A percentile compares a stretch with the other conserved stretches of the same genome.
Evolutionary conservation across 306 rosid species (phyloP).

Genomic region (Gastrolobium villosum): DNA sequence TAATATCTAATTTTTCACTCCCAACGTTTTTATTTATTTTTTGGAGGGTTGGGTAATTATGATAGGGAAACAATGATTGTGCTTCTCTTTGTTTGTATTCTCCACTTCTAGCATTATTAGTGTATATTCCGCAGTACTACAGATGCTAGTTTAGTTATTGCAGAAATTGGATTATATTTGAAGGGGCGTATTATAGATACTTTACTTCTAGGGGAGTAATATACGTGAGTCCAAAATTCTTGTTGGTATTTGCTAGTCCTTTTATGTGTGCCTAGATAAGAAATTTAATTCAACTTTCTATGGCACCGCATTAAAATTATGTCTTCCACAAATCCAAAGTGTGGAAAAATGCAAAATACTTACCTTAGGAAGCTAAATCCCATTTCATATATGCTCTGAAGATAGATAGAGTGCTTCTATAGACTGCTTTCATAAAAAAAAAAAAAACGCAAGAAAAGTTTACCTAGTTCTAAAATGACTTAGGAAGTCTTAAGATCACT

Average conservation of each 20-base stretch:
- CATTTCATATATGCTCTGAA: not conserved
- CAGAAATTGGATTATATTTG: conserved; percentile 27
- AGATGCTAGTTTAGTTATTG: conserved; percentile 15
- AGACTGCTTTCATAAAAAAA: not conserved
- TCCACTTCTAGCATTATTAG: not conserved
- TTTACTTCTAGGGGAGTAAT: not conserved
- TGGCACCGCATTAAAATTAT: not conserved
- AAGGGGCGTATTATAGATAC: not conserved
- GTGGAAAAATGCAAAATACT: not conserved
- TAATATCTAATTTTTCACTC: not conserved
- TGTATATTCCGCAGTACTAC: not conserved
- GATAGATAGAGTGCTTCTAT: not conserved
- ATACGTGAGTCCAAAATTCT: not conserved
- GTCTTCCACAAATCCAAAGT: not conserved
- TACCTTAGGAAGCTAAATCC: conserved; percentile 13
- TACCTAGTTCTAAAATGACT: conserved; percentile 6
- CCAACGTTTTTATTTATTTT: not conserved
- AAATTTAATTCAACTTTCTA: conserved; percentile 2
- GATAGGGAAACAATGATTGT: conserved; percentile 13
- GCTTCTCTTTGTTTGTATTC: not conserved
- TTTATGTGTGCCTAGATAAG: not conserved
- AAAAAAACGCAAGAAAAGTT: not conserved
- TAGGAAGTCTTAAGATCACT: conserved; percentile 26
- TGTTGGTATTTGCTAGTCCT: conserved; percentile 10
- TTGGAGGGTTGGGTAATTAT: not conserved